Conservation (phyloP, 768 basidiomycete species). For the Cystofilobasidium capitatum region DNA sequence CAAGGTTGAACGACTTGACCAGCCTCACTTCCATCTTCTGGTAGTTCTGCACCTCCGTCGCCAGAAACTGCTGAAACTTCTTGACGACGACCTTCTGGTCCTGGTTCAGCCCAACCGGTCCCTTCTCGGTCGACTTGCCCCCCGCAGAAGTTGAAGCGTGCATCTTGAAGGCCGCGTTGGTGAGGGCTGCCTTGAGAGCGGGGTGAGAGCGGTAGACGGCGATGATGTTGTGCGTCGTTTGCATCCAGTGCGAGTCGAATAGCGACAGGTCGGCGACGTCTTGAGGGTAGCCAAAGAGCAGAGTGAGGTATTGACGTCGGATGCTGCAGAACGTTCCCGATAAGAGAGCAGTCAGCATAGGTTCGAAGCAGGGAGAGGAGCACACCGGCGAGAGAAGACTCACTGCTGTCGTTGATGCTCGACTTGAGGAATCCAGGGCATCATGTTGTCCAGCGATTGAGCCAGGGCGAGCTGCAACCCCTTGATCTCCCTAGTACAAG, state of each 20-base stretch:
- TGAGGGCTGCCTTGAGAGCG: conserved; percentile 20
- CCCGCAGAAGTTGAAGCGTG: neutral
- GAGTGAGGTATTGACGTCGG: conserved; percentile 57
- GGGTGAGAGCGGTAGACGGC: conserved; percentile 66
- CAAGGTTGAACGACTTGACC: conserved; percentile 60
- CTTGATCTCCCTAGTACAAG: conserved; percentile 66
- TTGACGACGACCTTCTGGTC: conserved; percentile 50
- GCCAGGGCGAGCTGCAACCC: conserved; percentile 63
- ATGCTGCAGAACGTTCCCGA: conserved; percentile 44
- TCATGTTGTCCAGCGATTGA: conserved; percentile 53
- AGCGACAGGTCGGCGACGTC: conserved; percentile 67
- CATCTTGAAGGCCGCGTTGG: neutral
- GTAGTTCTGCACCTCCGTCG: conserved; percentile 89
- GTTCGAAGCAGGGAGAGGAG: conserved; percentile 1
- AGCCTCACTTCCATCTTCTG: conserved; percentile 64
- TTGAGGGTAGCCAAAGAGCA: conserved; percentile 60
- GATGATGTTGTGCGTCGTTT: conserved; percentile 79
- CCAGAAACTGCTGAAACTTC: conserved; percentile 79
- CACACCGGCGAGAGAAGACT: conserved; percentile 37
- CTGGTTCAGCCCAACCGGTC: conserved; percentile 68
- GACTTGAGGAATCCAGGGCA: conserved; percentile 75
- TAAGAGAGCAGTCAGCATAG: conserved; percentile 8
- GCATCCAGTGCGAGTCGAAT: conserved; percentile 82
- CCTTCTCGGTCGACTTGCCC: neutral
- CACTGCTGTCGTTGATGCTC: conserved; percentile 80